Base-by-base conservation (phyloP, 2,329 filamentous ascomycete genomes). In the Colletotrichum musae region DNA sequence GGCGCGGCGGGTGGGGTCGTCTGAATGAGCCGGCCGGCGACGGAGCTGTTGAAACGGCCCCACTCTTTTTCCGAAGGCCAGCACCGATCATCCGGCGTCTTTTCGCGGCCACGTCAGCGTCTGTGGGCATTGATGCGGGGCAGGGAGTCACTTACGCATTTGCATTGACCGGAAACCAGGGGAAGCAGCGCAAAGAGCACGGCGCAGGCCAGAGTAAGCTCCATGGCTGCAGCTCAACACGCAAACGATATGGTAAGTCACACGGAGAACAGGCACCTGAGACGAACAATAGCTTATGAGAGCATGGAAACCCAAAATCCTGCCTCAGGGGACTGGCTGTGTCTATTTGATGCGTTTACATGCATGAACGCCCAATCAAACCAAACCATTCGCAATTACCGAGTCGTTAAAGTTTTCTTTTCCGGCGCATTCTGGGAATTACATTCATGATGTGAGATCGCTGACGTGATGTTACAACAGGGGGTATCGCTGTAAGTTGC, bases 41-140 rank as follows among this genome's bases (percentile, higher is more conserved):
- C 75, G 2, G 86, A 84, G 43, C 75, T 57, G 72, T 90, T 90
- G 68, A 90, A 81, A 0, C 72, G 58, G 10, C 75, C 72, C 87
- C 87, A 90, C n/a, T 76, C 74, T 7, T 71, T 58, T 2, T 70
- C 36, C 0, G 79, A 78, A 0, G 88, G 88, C 88, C 88, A 90
- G 74, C 83, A 86, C 0, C 73, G 26, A 60, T 89, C 86, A 18
- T n/a, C 28, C 36, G 56, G 63, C 10, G 54, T 60, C 63, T 65
- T 36, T 21, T 28, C 18, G 21, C 18, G 4, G 16, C 16, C 21
- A 7, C 16, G 32, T 53, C 7, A 52, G 47, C 36, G 21, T 26
- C 10, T 12, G 28, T 41, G 18, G 4, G 3, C 21, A 24, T 24
- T 24, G 21, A 4, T 24, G 21, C 21, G 9, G 15, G 24, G 26